Evolutionary conservation across 306 rosid genomes (phyloP).

Genomic region (Ceratonia siliqua): DNA sequence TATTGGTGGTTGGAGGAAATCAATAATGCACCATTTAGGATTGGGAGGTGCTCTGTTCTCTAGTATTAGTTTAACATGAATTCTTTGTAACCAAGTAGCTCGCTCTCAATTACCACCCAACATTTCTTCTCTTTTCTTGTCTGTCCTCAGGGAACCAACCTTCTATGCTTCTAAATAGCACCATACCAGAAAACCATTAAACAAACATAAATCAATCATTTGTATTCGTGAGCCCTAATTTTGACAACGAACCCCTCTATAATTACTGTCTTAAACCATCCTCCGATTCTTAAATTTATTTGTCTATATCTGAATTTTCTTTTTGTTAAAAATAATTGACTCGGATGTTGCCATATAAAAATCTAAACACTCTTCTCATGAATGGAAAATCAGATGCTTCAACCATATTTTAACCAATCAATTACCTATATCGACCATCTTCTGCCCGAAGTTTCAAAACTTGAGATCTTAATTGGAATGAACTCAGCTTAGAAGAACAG

Average conservation of each 20-base stretch:
- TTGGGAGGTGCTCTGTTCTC: neutral
- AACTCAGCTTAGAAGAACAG: slow-evolving; percentile 8
- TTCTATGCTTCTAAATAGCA: slow-evolving; percentile 25
- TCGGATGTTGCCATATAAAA: neutral
- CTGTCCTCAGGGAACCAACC: slow-evolving; percentile 27
- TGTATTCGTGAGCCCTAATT: neutral
- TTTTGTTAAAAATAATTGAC: neutral
- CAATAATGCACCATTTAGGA: slow-evolving; percentile 19
- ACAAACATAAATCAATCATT: slow-evolving; percentile 15
- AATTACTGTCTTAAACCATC: neutral
- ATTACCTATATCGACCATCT: neutral
- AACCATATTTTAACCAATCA: neutral
- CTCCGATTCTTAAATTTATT: neutral
- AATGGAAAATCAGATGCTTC: neutral
- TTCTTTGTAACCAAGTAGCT: slow-evolving; percentile 21
- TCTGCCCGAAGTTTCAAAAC: too few relatives aligned
- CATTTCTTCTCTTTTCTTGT: slow-evolving; percentile 27
- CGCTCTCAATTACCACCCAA: slow-evolving; percentile 27
- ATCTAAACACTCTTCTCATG: neutral
- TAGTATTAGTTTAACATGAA: neutral
- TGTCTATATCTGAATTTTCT: neutral
- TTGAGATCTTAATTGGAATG: neutral
- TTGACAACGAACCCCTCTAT: neutral
- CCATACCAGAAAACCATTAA: neutral
- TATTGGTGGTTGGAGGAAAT: slow-evolving; percentile 38